phyloP scores from a whole-genome alignment of 1,139 yeast genomes.

The Blastobotrys capitulatus region DNA sequence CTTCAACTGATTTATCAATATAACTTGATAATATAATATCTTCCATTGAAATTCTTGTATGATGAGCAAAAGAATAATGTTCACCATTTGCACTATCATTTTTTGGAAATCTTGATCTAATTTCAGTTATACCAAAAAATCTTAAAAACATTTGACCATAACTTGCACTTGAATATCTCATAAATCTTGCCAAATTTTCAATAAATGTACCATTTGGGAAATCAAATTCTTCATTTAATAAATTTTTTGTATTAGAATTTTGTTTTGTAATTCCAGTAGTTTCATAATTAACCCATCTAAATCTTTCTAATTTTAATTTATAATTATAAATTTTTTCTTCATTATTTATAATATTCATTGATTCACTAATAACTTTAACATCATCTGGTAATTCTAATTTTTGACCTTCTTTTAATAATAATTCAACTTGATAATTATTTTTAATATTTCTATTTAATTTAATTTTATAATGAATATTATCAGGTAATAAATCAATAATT shows the following conservation, averaged over 20 bases:
- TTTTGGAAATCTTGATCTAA: slow-evolving; percentile 13
- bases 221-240: background rate
- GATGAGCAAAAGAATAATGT: slow-evolving; percentile 34
- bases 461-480: slow-evolving; percentile 25
- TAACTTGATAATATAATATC: slow-evolving; percentile 32
- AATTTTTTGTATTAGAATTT: background rate
- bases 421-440: slow-evolving; percentile 23
- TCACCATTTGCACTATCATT: slow-evolving; percentile 25
- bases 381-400: slow-evolving; percentile 21
- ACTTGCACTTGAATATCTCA: slow-evolving; percentile 33
- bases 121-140: slow-evolving; percentile 29
- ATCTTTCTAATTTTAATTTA: background rate
- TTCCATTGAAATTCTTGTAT: slow-evolving; percentile 29
- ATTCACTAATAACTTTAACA: slow-evolving; percentile 22
- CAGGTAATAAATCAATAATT: slow-evolving; percentile 24
- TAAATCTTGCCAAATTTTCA: slow-evolving; percentile 20
- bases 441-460: slow-evolving; percentile 22
- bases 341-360: slow-evolving; percentile 3
- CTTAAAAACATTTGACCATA: slow-evolving; percentile 36
- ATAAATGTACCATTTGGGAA: background rate
- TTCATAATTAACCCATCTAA: background rate
- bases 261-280: background rate
- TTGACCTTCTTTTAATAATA: background rate
- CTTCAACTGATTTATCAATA: slow-evolving; percentile 25
- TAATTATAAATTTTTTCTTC: background rate